These are phyloP conservation scores for Alternaria arborescens DNA, from an alignment of 2,329 filamentous ascomycete species.

Conservation along the genomic window DNA sequence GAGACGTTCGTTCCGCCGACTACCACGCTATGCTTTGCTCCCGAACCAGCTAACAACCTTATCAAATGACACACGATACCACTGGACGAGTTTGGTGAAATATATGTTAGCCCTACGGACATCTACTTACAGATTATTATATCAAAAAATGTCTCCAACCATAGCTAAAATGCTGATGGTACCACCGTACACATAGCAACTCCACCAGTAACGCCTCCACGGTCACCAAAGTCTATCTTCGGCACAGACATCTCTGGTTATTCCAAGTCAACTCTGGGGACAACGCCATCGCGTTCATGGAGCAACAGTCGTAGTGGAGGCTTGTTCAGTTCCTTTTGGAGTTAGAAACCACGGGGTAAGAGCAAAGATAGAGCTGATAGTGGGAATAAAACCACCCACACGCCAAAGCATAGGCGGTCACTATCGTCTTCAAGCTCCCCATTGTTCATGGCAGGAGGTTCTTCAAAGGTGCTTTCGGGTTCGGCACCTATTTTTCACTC, in stretches of 20 bases:
- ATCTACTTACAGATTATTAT: not conserved
- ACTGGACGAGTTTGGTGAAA: not conserved
- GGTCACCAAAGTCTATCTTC: not conserved
- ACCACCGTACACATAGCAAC: not conserved
- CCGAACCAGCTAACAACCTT: not conserved
- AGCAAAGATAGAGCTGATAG: not conserved
- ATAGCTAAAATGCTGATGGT: not conserved
- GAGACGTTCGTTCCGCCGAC: not conserved
- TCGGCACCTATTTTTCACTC: not conserved
- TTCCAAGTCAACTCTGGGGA: not conserved
- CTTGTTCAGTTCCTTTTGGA: not conserved
- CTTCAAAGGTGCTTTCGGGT: not conserved
- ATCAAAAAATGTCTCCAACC: not conserved
- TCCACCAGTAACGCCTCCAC: not conserved
- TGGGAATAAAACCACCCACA: not conserved
- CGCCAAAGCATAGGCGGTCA: not conserved
- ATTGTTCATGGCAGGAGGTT: not conserved
- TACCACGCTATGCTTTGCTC: not conserved
- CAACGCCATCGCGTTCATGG: not conserved
- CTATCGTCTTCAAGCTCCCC: not conserved
- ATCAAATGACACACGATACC: not conserved
- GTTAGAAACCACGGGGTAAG: not conserved
- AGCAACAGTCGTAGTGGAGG: not conserved
- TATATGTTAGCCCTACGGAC: not conserved
- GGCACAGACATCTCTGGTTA: rapidly evolving